Evolutionary conservation across 2,329 filamentous ascomycete genomes (phyloP).

Genomic region (Aspergillus texensis): DNA sequence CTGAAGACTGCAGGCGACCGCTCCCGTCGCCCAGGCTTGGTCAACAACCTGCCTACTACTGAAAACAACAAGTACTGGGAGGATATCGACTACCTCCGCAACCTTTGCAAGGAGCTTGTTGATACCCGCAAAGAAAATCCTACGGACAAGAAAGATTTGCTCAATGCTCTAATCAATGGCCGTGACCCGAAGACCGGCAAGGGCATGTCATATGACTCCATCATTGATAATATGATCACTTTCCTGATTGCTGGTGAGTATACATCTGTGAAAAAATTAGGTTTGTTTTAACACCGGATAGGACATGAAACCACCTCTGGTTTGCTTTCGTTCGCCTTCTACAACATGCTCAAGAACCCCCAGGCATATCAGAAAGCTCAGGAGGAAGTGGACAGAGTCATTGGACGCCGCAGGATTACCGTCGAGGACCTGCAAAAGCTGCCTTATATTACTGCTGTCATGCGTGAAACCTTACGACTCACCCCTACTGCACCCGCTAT

Average conservation of each 20-base stretch:
- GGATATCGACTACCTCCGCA: constrained; percentile 50
- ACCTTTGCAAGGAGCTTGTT: constrained; percentile 63
- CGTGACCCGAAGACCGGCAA: constrained; percentile 69
- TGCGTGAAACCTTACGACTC: constrained; percentile 67
- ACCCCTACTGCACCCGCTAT: constrained; percentile 61
- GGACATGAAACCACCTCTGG: constrained; percentile 74
- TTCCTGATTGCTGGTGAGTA: constrained; percentile 65
- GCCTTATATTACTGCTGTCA: constrained; percentile 48
- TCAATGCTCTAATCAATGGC: constrained; percentile 70
- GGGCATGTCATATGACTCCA: constrained; percentile 63
- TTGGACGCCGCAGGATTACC: constrained; percentile 60
- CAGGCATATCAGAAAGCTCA: constrained; percentile 64
- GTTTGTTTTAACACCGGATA: constrained; percentile 7
- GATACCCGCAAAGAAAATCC: constrained; percentile 60
- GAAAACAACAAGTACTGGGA: constrained; percentile 36
- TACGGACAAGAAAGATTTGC: constrained; percentile 64
- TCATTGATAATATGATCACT: constrained; percentile 72
- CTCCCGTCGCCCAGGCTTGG: constrained; percentile 51
- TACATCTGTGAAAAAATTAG: neutral
- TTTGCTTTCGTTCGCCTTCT: constrained; percentile 66
- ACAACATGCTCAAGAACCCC: constrained; percentile 65
- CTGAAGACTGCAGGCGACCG: constrained; percentile 60
- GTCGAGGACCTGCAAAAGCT: constrained; percentile 63
- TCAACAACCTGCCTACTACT: constrained; percentile 46
- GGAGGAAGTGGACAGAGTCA: constrained; percentile 67